Conservation (phyloP, 2,329 filamentous ascomycete genomes). For the Hypoxylon sp. region DNA sequence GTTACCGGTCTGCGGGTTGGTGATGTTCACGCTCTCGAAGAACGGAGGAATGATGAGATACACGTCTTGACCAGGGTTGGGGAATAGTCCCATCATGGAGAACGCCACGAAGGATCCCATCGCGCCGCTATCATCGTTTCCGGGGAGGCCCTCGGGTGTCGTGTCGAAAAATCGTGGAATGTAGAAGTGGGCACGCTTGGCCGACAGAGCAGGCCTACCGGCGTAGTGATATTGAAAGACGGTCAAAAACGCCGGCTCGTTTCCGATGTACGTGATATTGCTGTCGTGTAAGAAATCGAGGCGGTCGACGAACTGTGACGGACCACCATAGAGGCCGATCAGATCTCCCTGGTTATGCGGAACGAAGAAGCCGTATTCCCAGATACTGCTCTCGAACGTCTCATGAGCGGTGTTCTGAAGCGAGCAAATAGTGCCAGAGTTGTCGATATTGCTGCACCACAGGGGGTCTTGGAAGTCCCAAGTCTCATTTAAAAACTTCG, state of each 20-base stretch:
- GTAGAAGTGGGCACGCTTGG: constrained; percentile 66
- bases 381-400: constrained; percentile 75
- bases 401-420: constrained; percentile 68
- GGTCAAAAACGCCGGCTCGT: constrained; percentile 54
- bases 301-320: constrained; percentile 62
- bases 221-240: constrained; percentile 76
- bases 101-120: constrained; percentile 74
- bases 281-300: constrained; percentile 71
- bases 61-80: constrained; percentile 72
- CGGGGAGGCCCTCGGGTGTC: constrained; percentile 66
- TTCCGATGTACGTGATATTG: constrained; percentile 71
- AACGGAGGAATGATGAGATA: constrained; percentile 76
- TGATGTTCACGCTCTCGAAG: constrained; percentile 67
- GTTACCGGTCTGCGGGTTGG: constrained; percentile 64
- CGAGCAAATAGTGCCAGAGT: constrained; percentile 63
- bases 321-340: constrained; percentile 67
- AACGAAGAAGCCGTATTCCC: constrained; percentile 75
- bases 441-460: constrained; percentile 64
- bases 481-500: constrained; percentile 70
- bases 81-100: constrained; percentile 74
- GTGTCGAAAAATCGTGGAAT: constrained; percentile 71
- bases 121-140: constrained; percentile 75
- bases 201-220: constrained; percentile 65
- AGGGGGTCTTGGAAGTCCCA: constrained; percentile 75
- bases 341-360: constrained; percentile 63